A percentile compares a stretch with the other conserved stretches of the same genome.
Conservation (phyloP, 2,329 filamentous ascomycete species). For the Pezicula rhizophila region DNA sequence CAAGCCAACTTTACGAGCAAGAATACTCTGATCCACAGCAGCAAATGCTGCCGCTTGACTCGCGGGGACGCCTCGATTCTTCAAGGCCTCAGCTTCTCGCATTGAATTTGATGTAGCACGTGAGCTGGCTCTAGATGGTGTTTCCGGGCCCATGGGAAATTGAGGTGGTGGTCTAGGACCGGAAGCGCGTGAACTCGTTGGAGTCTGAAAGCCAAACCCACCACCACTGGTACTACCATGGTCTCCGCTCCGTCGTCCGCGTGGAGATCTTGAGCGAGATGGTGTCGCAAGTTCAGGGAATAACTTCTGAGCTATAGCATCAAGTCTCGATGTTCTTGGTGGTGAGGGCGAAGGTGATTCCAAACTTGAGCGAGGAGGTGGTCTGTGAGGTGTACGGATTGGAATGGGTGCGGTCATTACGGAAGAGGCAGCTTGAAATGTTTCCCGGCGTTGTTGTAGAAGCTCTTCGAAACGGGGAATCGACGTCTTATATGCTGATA, state of each 20-base stretch:
- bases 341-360: slow-evolving; percentile 45
- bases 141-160: slow-evolving; percentile 17
- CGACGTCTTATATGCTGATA: slow-evolving; percentile 53
- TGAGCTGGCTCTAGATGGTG: slow-evolving; percentile 17
- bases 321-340: slow-evolving; percentile 47
- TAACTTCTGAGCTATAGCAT: slow-evolving; percentile 57
- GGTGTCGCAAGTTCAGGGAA: slow-evolving; percentile 42
- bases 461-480: slow-evolving; percentile 70
- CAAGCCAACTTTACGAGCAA: slow-evolving; percentile 48
- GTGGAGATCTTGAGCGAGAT: slow-evolving; percentile 25
- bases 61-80: slow-evolving; percentile 13
- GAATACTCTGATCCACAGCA: slow-evolving; percentile 57
- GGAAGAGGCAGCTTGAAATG: slow-evolving; percentile 52
- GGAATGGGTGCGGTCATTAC: slow-evolving; percentile 24
- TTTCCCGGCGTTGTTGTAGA: slow-evolving; percentile 57
- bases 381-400: slow-evolving; percentile 13
- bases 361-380: slow-evolving; percentile 36
- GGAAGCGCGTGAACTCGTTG: slow-evolving; percentile 12
- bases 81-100: slow-evolving; percentile 6
- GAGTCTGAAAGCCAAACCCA: slow-evolving; percentile 19
- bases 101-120: slow-evolving; percentile 20
- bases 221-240: slow-evolving; percentile 16
- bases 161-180: slow-evolving; percentile 13
- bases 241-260: slow-evolving; percentile 22
- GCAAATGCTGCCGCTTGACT: slow-evolving; percentile 55